Evolutionary conservation across 2,329 filamentous ascomycete species (phyloP).

Genomic region (Calonectria pseudoturangicola): DNA sequence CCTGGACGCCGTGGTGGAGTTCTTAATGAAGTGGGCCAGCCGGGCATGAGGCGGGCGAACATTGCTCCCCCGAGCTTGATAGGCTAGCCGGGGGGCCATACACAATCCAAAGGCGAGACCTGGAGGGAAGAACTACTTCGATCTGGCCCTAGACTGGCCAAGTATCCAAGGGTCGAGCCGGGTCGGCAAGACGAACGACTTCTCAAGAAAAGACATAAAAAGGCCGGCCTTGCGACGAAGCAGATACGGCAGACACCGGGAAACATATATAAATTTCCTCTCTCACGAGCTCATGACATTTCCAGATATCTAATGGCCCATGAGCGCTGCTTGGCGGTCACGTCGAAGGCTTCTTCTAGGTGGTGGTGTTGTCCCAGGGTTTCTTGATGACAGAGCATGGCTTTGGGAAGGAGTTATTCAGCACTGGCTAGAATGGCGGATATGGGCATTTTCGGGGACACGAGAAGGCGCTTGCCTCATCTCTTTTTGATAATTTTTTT

Average conservation of each 20-base stretch:
- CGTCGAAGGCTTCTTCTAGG: conserved; percentile 53
- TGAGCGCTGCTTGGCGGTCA: conserved; percentile 44
- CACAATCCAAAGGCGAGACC: conserved; percentile 8
- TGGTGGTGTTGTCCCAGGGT: conserved; percentile 43
- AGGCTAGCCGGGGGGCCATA: conserved; percentile 10
- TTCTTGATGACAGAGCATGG: conserved; percentile 50
- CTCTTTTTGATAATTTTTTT: conserved; percentile 41
- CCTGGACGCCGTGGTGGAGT: conserved; percentile 95
- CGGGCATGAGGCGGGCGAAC: conserved; percentile 67
- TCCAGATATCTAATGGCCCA: conserved; percentile 50
- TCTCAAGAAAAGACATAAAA: conserved; percentile 40
- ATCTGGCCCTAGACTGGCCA: conserved; percentile 1
- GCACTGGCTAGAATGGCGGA: conserved; percentile 56
- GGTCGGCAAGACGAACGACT: conserved; percentile 21
- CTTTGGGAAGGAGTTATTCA: conserved; percentile 47
- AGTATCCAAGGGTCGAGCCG: conserved; percentile 21
- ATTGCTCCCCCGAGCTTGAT: conserved; percentile 5
- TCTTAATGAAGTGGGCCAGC: conserved; percentile 92
- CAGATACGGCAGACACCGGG: conserved; percentile 48
- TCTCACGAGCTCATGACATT: conserved; percentile 61
- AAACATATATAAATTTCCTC: conserved; percentile 58
- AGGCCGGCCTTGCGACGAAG: conserved; percentile 43
- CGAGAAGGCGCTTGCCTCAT: conserved; percentile 48
- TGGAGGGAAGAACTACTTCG: conserved; percentile 4
- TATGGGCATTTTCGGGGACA: conserved; percentile 43